phyloP scores from a whole-genome alignment of 495 filamentous ascomycete genomes.

The Aspergillus haitiensis region DNA sequence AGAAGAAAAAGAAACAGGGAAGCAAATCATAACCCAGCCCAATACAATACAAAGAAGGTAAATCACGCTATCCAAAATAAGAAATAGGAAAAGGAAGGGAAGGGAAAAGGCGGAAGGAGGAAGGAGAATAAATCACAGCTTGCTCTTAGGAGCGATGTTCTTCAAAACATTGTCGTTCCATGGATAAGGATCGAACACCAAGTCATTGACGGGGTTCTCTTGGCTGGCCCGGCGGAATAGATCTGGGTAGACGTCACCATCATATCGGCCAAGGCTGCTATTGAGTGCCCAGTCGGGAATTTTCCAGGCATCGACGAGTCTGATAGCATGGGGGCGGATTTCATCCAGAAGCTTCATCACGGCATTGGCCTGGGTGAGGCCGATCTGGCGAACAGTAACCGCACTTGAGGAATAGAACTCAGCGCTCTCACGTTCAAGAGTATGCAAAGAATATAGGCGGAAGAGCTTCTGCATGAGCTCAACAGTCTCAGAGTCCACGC shows the following conservation, averaged over 20 bases:
- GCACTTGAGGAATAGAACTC: slow-evolving; percentile 68
- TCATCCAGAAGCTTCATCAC: slow-evolving; percentile 66
- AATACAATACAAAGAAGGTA: slow-evolving; percentile 1
- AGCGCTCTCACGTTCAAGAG: slow-evolving; percentile 61
- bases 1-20: not conserved
- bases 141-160: slow-evolving; percentile 45
- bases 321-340: slow-evolving; percentile 65
- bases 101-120: not conserved
- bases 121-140: slow-evolving; percentile 31
- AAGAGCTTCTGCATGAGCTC: slow-evolving; percentile 61
- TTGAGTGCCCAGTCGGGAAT: slow-evolving; percentile 72
- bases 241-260: slow-evolving; percentile 70
- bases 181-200: slow-evolving; percentile 68
- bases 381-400: slow-evolving; percentile 64
- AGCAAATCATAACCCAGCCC: slow-evolving; percentile 1
- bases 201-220: slow-evolving; percentile 65
- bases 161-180: slow-evolving; percentile 59
- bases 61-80: not conserved
- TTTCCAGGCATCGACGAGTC: slow-evolving; percentile 65
- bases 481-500: slow-evolving; percentile 54
- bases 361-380: slow-evolving; percentile 56
- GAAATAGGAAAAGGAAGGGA: not conserved
- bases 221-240: slow-evolving; percentile 64
- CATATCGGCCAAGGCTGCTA: slow-evolving; percentile 60
- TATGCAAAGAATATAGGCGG: slow-evolving; percentile 64